Percentiles rank a stretch among this genome's conserved stretches.
Evolutionary conservation across 306 rosid genomes (phyloP).

Genomic region (Vicia faba): DNA sequence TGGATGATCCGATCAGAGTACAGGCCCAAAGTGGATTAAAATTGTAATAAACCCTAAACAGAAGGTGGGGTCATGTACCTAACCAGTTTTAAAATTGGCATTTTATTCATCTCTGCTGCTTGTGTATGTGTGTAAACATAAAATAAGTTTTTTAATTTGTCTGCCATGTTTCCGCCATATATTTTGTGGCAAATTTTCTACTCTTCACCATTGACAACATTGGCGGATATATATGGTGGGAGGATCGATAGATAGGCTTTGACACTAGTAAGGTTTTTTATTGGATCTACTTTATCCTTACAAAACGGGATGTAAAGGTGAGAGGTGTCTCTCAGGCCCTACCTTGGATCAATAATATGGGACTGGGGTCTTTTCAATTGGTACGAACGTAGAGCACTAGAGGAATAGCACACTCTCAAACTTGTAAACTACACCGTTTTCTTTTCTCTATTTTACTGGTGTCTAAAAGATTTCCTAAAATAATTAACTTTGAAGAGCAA

Average conservation of each 20-base stretch:
- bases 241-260: not conserved
- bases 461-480: not conserved
- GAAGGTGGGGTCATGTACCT: no score
- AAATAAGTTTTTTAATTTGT: no score
- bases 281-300: not conserved
- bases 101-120: no score
- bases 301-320: not conserved
- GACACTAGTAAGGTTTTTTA: not conserved
- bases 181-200: no score
- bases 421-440: not conserved
- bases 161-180: no score
- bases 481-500: not conserved
- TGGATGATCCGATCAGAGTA: no score
- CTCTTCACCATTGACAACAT: not conserved
- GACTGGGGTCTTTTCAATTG: not conserved
- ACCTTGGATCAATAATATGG: not conserved
- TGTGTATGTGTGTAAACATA: no score
- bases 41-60: no score
- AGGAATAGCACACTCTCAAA: not conserved
- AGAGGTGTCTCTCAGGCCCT: not conserved
- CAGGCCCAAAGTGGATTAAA: no score
- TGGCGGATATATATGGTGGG: not conserved
- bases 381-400: not conserved
- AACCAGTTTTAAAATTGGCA: no score
- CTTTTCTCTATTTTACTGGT: conserved; percentile 4